Evolutionary conservation across 1,139 yeast genomes (phyloP), one percentile per base, ranked within the genome.

Genomic region (Pichia sp.): DNA sequence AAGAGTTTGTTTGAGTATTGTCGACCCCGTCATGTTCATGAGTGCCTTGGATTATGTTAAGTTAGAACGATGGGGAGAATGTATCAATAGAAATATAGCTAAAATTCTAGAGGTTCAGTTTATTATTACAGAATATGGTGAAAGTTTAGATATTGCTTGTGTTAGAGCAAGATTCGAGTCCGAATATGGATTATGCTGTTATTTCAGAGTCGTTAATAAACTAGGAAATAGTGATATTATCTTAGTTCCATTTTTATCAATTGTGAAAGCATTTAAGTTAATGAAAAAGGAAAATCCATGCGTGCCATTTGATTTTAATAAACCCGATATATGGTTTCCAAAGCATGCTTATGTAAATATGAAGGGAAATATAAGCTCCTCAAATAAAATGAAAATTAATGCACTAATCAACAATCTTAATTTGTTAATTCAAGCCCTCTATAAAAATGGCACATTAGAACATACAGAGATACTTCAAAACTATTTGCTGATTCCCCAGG

Each of bases 31-130:
- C 5, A 52, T 56, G 25, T 60, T 65, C 35, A 56, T 74, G 42
- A 64, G 66, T 11, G 71, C 78, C 9, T 54, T 75, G 36, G 85
- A 79, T 52, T 76, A 76, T 52, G 72, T 70, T 14, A 70, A 66
- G 49, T 39, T 60, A 5, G 62, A 59, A 23, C 49, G 50, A 28
- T 43, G 41, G 39, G 40, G 35, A 24, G 48, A 45, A 19, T 38
- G 38, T 5, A 59, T 57, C 11, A 75, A 75, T 48, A 57, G 62
- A 27, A 50, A 57, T 6, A 72, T 80, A 6, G 73, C 79, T 35
- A 50, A 57, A 7, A 25, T 66, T 5, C 56, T 81, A 2, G 80
- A 76, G 41, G 54, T 60, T n/a, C 54, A 57, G 41, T 68, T 53
- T 35, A 60, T 62, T 20, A 67, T 70, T 0, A 32, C 47, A 2